phyloP scores from a whole-genome alignment of 2,329 filamentous ascomycete genomes.

The Botryotinia convoluta region DNA sequence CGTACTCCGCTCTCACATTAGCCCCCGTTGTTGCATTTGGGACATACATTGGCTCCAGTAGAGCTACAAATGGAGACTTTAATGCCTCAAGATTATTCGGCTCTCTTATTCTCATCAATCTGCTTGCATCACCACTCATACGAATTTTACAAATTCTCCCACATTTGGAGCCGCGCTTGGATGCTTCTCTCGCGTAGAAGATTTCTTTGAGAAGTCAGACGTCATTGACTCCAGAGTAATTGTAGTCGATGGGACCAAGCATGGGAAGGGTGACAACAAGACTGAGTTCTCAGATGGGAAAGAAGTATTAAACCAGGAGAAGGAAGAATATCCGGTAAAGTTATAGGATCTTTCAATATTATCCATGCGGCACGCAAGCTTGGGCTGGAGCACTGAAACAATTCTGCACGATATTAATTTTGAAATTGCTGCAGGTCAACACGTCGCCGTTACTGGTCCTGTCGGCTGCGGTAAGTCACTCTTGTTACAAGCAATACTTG shows the following conservation, averaged over 20 bases:
- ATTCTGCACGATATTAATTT: background rate
- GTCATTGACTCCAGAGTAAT: background rate
- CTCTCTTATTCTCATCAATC: background rate
- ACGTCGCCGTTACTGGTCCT: background rate
- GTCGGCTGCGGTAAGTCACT: conserved; percentile 40
- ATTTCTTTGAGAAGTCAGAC: background rate
- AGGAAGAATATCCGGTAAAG: background rate
- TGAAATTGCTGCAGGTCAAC: background rate
- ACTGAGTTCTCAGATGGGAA: background rate
- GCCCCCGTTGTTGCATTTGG: background rate
- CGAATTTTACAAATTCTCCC: background rate
- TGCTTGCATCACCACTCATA: background rate
- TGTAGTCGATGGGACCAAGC: background rate
- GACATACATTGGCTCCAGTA: background rate
- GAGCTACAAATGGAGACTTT: background rate
- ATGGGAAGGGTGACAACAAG: background rate
- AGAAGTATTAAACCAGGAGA: background rate
- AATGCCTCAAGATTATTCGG: background rate
- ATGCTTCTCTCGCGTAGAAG: background rate
- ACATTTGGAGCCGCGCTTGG: background rate
- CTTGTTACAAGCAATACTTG: conserved; percentile 38
- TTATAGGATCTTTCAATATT: background rate
- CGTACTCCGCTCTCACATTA: background rate
- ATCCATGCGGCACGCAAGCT: background rate
- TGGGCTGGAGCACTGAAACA: background rate